phyloP scores from a whole-genome alignment of 371 early-diverging fungal genomes.

The Haplosporangium sp. region DNA sequence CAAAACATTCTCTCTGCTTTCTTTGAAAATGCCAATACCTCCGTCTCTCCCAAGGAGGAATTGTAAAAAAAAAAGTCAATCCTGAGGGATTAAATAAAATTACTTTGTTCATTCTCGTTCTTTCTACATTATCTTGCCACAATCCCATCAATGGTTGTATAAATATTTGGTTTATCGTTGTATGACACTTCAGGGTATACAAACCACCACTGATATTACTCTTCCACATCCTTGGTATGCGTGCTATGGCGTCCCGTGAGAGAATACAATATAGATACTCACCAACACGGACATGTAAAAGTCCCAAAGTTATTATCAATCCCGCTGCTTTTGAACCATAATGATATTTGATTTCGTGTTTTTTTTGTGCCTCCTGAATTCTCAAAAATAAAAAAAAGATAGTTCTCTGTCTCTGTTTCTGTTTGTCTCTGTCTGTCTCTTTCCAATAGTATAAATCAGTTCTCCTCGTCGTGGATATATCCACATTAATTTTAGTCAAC shows the following conservation, averaged over 20 bases:
- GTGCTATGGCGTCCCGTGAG: background rate
- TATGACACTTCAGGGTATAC: background rate
- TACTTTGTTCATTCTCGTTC: background rate
- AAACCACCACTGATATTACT: slow-evolving; percentile 2
- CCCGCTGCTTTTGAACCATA: background rate
- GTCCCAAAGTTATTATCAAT: background rate
- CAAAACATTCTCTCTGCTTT: slow-evolving; percentile 78
- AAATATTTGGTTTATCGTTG: background rate
- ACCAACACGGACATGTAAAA: background rate
- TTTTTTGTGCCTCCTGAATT: background rate
- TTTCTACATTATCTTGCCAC: background rate
- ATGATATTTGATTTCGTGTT: background rate
- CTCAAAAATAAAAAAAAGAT: background rate
- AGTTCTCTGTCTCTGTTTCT: background rate
- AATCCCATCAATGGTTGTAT: no score
- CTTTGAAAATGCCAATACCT: slow-evolving; percentile 10
- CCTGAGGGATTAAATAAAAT: background rate
- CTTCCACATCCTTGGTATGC: background rate
- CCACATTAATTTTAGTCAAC: slow-evolving; percentile 1
- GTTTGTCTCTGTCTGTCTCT: background rate
- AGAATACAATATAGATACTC: background rate
- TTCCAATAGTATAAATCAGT: background rate
- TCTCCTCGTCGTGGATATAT: background rate
- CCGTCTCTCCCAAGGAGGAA: slow-evolving; percentile 56
- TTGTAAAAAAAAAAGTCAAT: slow-evolving; percentile 28